Conservation (phyloP, 1,284 basidiomycete species). For the Irpex sp. region DNA sequence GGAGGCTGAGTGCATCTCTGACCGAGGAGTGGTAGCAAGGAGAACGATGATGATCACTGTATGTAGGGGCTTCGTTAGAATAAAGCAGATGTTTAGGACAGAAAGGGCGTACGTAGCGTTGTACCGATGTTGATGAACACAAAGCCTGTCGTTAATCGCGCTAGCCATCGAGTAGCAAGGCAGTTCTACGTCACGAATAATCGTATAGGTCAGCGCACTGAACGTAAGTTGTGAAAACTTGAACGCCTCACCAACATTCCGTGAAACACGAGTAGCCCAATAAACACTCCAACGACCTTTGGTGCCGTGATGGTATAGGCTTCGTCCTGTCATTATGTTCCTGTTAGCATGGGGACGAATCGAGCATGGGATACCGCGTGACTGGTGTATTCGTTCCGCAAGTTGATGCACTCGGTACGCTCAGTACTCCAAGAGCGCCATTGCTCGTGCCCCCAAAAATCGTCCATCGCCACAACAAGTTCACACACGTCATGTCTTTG, state of each 20-base stretch:
- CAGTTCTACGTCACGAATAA: constrained; percentile 56
- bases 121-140: constrained; percentile 87
- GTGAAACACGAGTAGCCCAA: constrained; percentile 70
- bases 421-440: no score
- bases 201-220: not conserved
- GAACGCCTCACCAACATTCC: constrained; percentile 52
- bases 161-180: constrained; percentile 78
- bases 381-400: not conserved
- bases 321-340: constrained; percentile 33
- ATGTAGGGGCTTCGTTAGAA: constrained; percentile 3
- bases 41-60: constrained; percentile 83
- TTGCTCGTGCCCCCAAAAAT: no score
- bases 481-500: no score
- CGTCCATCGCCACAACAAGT: no score
- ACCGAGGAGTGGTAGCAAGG: constrained; percentile 73
- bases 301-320: constrained; percentile 50
- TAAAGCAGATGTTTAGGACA: not conserved
- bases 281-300: constrained; percentile 76
- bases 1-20: constrained; percentile 75
- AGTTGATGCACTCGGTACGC: not conserved
- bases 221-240: not conserved
- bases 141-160: constrained; percentile 75
- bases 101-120: constrained; percentile 45
- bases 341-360: no score
- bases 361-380: not conserved